These are phyloP conservation scores for Lipomyces spencermartinsiae DNA, from an alignment of 805 yeast genomes.

Conservation along the genomic window DNA sequence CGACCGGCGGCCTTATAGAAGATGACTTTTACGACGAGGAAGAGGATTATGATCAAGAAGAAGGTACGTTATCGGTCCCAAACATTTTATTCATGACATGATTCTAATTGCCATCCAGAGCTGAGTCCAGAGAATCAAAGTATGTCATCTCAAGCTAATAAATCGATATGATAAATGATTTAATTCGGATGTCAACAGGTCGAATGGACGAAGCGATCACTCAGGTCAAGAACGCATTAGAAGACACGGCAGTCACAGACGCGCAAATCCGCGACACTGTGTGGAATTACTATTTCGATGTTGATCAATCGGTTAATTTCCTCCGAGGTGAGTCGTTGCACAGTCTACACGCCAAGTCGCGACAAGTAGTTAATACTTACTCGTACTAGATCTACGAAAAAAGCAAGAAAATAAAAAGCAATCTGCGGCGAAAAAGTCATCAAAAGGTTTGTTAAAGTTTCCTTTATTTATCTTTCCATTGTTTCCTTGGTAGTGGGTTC, in stretches of 20 bases:
- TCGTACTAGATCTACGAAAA: conserved; percentile 33
- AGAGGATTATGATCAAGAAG: conserved; percentile 29
- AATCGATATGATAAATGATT: not conserved
- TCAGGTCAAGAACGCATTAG: conserved; percentile 37
- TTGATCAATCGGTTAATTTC: conserved; percentile 59
- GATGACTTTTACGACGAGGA: conserved; percentile 40
- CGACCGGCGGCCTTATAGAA: conserved; percentile 13
- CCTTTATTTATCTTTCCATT: not conserved
- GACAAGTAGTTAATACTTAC: not conserved
- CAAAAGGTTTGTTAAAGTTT: conserved; percentile 23
- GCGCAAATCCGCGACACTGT: conserved; percentile 61
- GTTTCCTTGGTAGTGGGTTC: conserved; percentile 2
- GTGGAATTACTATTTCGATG: conserved; percentile 64
- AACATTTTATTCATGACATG: not conserved
- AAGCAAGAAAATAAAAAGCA: conserved; percentile 28
- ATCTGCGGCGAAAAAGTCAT: conserved; percentile 18
- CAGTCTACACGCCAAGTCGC: not conserved
- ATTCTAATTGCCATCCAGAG: conserved; percentile 22
- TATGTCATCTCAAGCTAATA: conserved; percentile 13
- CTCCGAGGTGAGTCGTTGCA: conserved; percentile 42
- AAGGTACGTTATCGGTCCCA: not conserved
- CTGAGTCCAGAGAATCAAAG: conserved; percentile 42
- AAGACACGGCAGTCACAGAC: conserved; percentile 54
- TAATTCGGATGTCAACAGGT: conserved; percentile 20
- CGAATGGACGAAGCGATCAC: conserved; percentile 40